Evolutionary conservation across 768 basidiomycete species (phyloP).

Genomic region (Chalciporus chontae): DNA sequence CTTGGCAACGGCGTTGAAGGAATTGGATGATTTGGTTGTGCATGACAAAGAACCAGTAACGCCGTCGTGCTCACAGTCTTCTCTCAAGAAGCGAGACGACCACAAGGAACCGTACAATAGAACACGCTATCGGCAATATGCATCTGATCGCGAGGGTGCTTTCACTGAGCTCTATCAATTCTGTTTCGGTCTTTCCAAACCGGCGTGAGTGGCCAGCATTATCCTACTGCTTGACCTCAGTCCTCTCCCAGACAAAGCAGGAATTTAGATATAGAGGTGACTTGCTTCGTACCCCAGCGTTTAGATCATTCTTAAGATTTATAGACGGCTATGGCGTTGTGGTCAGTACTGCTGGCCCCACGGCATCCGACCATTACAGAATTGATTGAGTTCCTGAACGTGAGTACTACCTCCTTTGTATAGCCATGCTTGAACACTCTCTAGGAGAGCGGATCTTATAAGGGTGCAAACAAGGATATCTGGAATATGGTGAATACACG

Average conservation of each 20-base stretch:
- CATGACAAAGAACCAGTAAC: conserved; percentile 38
- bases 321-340: conserved; percentile 69
- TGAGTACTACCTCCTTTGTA: conserved; percentile 28
- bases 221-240: conserved; percentile 4
- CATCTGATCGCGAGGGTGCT: conserved; percentile 44
- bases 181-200: conserved; percentile 69
- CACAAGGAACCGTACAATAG: conserved; percentile 53
- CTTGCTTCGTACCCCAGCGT: conserved; percentile 7
- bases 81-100: conserved; percentile 33
- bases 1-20: conserved; percentile 49
- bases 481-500: conserved; percentile 70
- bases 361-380: conserved; percentile 65
- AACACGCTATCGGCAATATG: conserved; percentile 47
- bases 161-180: conserved; percentile 68
- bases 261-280: conserved; percentile 81
- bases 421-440: background rate
- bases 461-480: conserved; percentile 78
- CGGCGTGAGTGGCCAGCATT: conserved; percentile 49
- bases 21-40: conserved; percentile 65
- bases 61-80: conserved; percentile 15
- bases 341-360: conserved; percentile 70
- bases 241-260: conserved; percentile 49
- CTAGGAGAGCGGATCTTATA: conserved; percentile 55
- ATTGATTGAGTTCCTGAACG: conserved; percentile 63
- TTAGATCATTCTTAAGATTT: background rate